Evolutionary conservation across 2,329 filamentous ascomycete species (phyloP), one percentile per base, ranked within the genome.

Genomic region (Ophiosphaerella korrae): DNA sequence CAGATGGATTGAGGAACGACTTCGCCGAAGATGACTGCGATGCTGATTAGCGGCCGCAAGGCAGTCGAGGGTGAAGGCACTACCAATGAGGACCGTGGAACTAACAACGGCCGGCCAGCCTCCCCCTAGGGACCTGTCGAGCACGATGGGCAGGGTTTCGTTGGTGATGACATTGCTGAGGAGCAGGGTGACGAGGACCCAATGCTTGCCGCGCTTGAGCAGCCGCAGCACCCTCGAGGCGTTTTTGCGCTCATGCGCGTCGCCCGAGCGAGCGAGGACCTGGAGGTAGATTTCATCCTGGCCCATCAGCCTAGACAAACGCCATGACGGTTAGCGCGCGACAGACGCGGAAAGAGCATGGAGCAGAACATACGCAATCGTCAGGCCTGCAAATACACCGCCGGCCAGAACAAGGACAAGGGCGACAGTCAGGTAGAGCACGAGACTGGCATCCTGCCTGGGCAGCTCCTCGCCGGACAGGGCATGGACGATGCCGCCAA

Each of bases 161-260:
- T 99, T 97, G 60, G 95, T 96, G 66, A 99, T 95, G 69, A 99
- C 94, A 73, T 99, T 99, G 73, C 92, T 92, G 48, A 99, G 80
- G 7, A 99, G 83, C 23, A 99, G 78, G 2, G 94, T 97, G 46
- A 99, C 94, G 50, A 99, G 80, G 16, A 99, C 93, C 94, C 94
- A 99, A 75, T 99, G 94, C 74, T 99, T 99, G 65, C 94, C 94
- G 64, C 84, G 88, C 58, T 90, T 86, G 48, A 99, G 77, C 24
- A 99, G 79, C 37, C 85, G 82, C 62, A 94, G 82, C 9, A 99
- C 94, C 58, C 85, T 88, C 49, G 83, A 84, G 0, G 94, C 94
- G 70, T 97, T 91, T 69, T 86, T 90, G 67, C 87, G 88, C 76
- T 97, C 93, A n/a, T 86, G 81, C 48, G 88, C 91, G 74, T 90